These are phyloP conservation scores for Penicillium sp. DNA, from an alignment of 2,329 filamentous ascomycete genomes.

Conservation along the genomic window DNA sequence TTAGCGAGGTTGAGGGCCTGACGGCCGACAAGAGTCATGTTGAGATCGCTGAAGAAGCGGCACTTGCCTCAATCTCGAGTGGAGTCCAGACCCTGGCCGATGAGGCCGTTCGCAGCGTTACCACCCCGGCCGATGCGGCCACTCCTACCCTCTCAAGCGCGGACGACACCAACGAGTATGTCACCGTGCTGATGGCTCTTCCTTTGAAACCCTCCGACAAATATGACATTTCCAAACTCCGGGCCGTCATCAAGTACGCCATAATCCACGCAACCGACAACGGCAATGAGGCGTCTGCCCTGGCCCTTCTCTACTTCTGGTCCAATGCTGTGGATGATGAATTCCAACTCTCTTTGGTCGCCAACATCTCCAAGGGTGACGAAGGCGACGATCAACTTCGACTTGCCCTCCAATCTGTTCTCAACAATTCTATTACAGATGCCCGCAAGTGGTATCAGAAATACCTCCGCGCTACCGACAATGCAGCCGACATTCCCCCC, in stretches of 20 bases:
- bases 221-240: constrained; percentile 13
- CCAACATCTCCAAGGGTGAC: constrained; percentile 9
- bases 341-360: constrained; percentile 15
- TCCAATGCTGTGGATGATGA: constrained; percentile 10
- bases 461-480: not conserved
- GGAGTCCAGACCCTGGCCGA: constrained; percentile 1
- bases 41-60: not conserved
- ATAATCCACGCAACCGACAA: constrained; percentile 1
- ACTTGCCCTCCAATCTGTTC: constrained; percentile 9
- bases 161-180: constrained; percentile 4
- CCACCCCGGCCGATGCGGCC: not conserved
- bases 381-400: constrained; percentile 5
- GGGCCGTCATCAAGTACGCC: constrained; percentile 7
- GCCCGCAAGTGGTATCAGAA: constrained; percentile 14
- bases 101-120: constrained; percentile 3
- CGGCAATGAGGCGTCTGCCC: constrained; percentile 5
- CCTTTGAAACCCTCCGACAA: constrained; percentile 9
- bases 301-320: constrained; percentile 17
- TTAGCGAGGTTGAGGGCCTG: constrained; percentile 2
- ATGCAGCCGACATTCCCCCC: constrained; percentile 1
- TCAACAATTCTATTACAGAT: constrained; percentile 9
- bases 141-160: not conserved
- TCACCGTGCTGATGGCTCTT: constrained; percentile 9
- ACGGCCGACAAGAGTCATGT: constrained; percentile 2
- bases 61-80: not conserved